These are phyloP conservation scores for Entomortierella chlamydospora DNA, from an alignment of 192 early-diverging fungal species.

Conservation along the genomic window DNA sequence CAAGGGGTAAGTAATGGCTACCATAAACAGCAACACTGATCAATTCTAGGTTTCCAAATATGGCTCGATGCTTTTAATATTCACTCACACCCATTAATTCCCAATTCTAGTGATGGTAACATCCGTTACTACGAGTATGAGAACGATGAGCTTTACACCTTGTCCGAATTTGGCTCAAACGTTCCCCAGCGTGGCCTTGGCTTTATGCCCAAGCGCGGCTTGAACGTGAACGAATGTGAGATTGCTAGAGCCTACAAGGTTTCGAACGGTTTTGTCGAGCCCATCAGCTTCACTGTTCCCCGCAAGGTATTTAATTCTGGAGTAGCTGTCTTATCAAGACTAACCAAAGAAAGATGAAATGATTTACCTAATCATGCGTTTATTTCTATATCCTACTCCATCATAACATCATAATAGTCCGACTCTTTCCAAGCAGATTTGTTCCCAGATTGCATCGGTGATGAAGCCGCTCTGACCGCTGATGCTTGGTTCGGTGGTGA, in stretches of 20 bases:
- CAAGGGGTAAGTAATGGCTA: conserved; percentile 69
- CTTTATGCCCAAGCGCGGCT: conserved; percentile 93
- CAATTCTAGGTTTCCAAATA: no score
- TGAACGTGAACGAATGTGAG: conserved; percentile 89
- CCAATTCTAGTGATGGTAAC: conserved; percentile 86
- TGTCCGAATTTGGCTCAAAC: conserved; percentile 90
- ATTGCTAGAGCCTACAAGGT: conserved; percentile 96
- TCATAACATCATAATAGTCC: conserved; percentile 61
- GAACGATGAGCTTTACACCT: conserved; percentile 88
- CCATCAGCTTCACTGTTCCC: conserved; percentile 97
- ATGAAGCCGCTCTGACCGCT: conserved; percentile 86
- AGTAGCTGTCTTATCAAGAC: no score
- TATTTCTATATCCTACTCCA: no score
- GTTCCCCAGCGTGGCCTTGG: conserved; percentile 95
- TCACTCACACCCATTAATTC: background rate
- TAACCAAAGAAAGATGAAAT: no score
- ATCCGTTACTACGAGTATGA: conserved; percentile 99
- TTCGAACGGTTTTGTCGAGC: conserved; percentile 88
- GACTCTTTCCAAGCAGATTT: conserved; percentile 98
- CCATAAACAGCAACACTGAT: no score
- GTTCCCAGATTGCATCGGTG: conserved; percentile 88
- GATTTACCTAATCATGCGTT: no score
- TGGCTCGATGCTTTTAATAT: background rate
- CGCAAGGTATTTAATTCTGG: no score
- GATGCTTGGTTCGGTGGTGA: conserved; percentile 95